Conservation (phyloP, 352 stramenopile species). For the Phytophthora pini region DNA sequence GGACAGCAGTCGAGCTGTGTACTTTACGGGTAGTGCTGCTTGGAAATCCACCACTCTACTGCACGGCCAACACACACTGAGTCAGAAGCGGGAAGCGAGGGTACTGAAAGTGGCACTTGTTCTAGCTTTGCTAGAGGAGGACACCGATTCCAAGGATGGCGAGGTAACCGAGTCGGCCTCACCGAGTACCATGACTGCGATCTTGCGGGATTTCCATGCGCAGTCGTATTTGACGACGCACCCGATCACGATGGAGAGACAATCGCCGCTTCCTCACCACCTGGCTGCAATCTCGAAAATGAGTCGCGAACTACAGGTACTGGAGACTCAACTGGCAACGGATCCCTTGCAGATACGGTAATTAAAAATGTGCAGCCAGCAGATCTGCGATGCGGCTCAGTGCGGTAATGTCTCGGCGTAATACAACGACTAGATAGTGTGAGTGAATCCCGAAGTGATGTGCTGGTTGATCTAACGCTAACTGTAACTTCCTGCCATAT, state of each 20-base stretch:
- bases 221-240: conserved; percentile 83
- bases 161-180: conserved; percentile 26
- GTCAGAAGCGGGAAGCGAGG: conserved; percentile 32
- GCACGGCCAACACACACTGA: conserved; percentile 24
- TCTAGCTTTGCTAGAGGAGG: conserved; percentile 38
- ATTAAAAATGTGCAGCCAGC: conserved; percentile 18
- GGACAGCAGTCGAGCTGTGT: conserved; percentile 41
- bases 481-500: conserved; percentile 17
- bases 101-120: conserved; percentile 49
- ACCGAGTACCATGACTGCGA: conserved; percentile 35
- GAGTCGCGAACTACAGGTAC: conserved; percentile 37
- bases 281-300: conserved; percentile 52
- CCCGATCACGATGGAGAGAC: conserved; percentile 63
- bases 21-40: conserved; percentile 34
- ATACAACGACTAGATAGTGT: conserved; percentile 32
- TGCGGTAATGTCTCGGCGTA: conserved; percentile 28
- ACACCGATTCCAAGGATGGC: conserved; percentile 28
- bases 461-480: not conserved
- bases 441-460: conserved; percentile 4
- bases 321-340: conserved; percentile 41
- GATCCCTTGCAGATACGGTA: conserved; percentile 46
- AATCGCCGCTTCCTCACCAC: conserved; percentile 71
- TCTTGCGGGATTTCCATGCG: conserved; percentile 67
- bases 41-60: conserved; percentile 46
- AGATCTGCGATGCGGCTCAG: conserved; percentile 10